Evolutionary conservation across 1,284 basidiomycete genomes (phyloP), one percentile per base, ranked within the genome.

Genomic region (Ceratobasidium sp.): DNA sequence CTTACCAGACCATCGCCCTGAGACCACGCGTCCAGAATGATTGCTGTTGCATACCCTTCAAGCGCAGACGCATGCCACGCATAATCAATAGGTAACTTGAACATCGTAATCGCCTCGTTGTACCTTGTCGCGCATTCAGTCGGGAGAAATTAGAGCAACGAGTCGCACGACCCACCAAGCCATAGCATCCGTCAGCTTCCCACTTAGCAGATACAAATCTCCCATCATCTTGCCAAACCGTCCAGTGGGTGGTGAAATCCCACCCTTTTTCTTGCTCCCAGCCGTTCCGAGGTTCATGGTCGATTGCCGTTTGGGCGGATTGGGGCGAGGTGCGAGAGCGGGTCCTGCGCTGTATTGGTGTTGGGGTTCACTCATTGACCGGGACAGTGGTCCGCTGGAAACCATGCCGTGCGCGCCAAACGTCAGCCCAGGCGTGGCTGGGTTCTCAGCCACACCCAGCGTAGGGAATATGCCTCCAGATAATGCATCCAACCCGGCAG

Each of bases 11-110:
- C 89, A 75, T 92, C 86, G 17, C 86, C 86, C 17, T 84, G 82
- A 25, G 90, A 85, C 93, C 93, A 96, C 1, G 88, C 87, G 71
- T 94, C 92, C 40, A 94, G 82, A n/a, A 95, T 81, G 6, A 86
- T 82, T 15, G 90, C 83, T 1, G 88, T 90, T 0, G 90, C 91
- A 72, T 94, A 79, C 1, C 93, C 92, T 79, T 98, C 95, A 49
- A 93, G 81, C 0, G 89, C 88, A 20, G 90, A 87, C 0, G 91
- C 94, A 76, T 95, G 89, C 95, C 95, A 98, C 22, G 90, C 82
- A 20, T 85, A 79, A 77, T 98, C 95, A 49, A 87, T 85, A 4
- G 87, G 84, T 0, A 82, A 82, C 75, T 89, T 91, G 73, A 92
- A 87, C 29, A 91, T 77, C 49, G 85, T 84, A 7, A 92, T 79